Conservation (phyloP, 805 yeast genomes). For the Torulaspora maleeae region DNA sequence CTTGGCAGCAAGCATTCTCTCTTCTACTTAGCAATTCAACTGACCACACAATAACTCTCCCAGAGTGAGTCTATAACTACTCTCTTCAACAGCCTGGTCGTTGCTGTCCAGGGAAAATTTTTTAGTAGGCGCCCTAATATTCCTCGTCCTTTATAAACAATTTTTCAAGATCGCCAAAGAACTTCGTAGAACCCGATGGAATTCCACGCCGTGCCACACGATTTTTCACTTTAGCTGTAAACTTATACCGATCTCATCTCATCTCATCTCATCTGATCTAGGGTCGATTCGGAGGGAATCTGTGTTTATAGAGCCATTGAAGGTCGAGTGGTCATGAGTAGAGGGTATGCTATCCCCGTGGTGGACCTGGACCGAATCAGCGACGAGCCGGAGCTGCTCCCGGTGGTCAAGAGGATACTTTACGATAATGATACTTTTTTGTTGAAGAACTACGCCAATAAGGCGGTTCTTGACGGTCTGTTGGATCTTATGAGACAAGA, state of each 20-base stretch:
- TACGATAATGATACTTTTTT: slow-evolving; percentile 26
- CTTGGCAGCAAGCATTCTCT: slow-evolving; percentile 29
- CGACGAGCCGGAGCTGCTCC: slow-evolving; percentile 25
- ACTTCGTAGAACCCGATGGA: slow-evolving; percentile 2
- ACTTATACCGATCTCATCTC: slow-evolving; percentile 4
- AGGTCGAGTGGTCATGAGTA: slow-evolving; percentile 1
- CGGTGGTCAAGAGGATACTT: slow-evolving; percentile 23
- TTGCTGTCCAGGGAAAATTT: not conserved
- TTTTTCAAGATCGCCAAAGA: slow-evolving; percentile 4
- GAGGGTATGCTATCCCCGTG: slow-evolving; percentile 14
- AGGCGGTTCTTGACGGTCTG: slow-evolving; percentile 17
- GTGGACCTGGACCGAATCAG: slow-evolving; percentile 27
- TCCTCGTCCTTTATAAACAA: slow-evolving; percentile 8
- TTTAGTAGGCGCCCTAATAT: not conserved
- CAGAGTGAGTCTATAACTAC: not conserved
- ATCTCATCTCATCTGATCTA: not conserved
- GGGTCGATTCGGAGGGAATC: not conserved
- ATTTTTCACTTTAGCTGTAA: not conserved
- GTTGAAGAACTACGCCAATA: slow-evolving; percentile 32
- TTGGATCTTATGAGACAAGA: slow-evolving; percentile 3
- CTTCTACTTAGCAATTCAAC: not conserved
- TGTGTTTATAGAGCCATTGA: not conserved
- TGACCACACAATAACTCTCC: not conserved
- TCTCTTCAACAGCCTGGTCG: not conserved
- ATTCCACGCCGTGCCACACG: not conserved